These are phyloP conservation scores for Saprolegnia diclina DNA, from an alignment of 352 stramenopile genomes.

Conservation along the genomic window DNA sequence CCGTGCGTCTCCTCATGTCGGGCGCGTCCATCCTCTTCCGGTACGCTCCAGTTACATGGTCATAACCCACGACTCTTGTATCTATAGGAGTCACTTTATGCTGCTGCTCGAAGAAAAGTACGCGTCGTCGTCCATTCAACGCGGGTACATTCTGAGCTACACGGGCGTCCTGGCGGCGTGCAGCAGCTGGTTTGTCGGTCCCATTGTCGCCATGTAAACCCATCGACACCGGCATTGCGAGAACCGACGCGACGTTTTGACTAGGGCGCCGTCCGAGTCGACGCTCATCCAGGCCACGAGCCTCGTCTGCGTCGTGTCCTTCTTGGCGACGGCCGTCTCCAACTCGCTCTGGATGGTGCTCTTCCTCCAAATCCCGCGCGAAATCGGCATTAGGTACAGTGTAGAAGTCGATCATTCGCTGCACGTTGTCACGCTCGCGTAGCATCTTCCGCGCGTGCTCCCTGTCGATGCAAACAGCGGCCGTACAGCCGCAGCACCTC, in stretches of 20 bases:
- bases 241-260: no score
- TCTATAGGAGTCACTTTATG: conserved; percentile 53
- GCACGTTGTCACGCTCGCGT: conserved; percentile 22
- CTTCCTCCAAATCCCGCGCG: conserved; percentile 53
- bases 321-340: conserved; percentile 54
- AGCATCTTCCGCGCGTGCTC: conserved; percentile 79
- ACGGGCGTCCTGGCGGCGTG: conserved; percentile 66
- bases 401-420: neutral
- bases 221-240: neutral
- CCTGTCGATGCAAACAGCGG: conserved; percentile 61
- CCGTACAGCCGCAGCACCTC: conserved; percentile 60
- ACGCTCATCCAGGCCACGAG: conserved; percentile 47
- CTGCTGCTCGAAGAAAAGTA: conserved; percentile 78
- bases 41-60: neutral
- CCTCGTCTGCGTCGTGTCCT: conserved; percentile 64
- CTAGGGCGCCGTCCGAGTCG: conserved; percentile 23
- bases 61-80: neutral
- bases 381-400: conserved; percentile 56
- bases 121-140: conserved; percentile 46
- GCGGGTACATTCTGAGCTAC: conserved; percentile 75
- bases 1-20: conserved; percentile 62
- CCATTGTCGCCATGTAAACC: conserved; percentile 35
- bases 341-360: conserved; percentile 48
- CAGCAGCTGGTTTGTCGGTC: conserved; percentile 57
- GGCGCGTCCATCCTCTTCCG: conserved; percentile 73